Percentiles rank a stretch among this genome's conserved stretches.
Conservation (phyloP, 306 rosid species). For the Cucumis melo region DNA sequence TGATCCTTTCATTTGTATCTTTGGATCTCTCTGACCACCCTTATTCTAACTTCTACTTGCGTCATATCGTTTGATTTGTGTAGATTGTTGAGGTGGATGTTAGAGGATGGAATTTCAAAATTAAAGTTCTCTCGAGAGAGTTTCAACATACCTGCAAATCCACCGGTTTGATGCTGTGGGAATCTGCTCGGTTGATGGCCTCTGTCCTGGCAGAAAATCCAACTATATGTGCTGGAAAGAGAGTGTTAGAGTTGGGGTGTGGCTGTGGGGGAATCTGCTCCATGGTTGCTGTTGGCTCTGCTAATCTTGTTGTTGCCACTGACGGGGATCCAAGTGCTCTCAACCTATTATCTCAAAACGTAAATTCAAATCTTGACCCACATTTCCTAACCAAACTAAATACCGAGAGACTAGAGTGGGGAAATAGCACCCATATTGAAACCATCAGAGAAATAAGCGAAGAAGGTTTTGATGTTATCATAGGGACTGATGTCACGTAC, state of each 20-base stretch:
- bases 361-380: constrained; percentile 42
- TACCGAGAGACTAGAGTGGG: constrained; percentile 53
- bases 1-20: background rate
- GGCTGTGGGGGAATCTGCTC: constrained; percentile 88
- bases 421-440: constrained; percentile 50
- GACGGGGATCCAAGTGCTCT: constrained; percentile 75
- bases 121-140: constrained; percentile 52
- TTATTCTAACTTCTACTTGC: background rate
- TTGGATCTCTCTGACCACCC: background rate
- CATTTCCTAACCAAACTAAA: constrained; percentile 29
- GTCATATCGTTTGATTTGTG: background rate
- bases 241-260: constrained; percentile 76
- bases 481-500: constrained; percentile 83
- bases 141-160: constrained; percentile 86
- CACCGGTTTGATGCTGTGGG: constrained; percentile 93
- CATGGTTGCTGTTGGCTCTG: constrained; percentile 47
- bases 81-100: constrained; percentile 43
- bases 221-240: constrained; percentile 48
- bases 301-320: constrained; percentile 58
- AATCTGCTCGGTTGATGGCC: constrained; percentile 86
- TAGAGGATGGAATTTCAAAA: constrained; percentile 50
- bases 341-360: constrained; percentile 44
- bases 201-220: constrained; percentile 66
- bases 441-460: constrained; percentile 35
- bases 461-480: constrained; percentile 56